Evolutionary conservation across 2,329 filamentous ascomycete genomes (phyloP).

Genomic region (Emergomyces orientalis): DNA sequence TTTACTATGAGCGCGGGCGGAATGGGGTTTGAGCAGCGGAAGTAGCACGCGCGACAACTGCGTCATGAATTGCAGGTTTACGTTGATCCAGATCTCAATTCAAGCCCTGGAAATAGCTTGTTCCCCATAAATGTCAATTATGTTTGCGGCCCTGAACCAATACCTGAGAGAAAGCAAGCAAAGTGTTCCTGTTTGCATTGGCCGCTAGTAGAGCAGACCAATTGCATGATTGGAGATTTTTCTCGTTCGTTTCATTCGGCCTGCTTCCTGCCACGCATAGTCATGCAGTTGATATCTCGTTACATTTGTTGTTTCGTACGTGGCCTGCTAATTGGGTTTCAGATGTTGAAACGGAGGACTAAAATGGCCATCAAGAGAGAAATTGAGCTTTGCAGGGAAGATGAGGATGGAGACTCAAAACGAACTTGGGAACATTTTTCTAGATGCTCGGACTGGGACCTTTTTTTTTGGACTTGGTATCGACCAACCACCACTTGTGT

Average conservation of each 20-base stretch:
- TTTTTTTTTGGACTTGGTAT: too few species aligned
- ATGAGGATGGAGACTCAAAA: too few species aligned
- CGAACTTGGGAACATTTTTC: too few species aligned
- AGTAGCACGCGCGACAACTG: conserved; percentile 42
- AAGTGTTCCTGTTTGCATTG: not conserved
- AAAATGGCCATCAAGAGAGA: too few species aligned
- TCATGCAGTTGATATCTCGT: not conserved
- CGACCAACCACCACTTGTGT: too few species aligned
- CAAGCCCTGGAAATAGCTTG: too few species aligned
- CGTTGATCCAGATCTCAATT: too few species aligned
- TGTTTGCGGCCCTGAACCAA: not conserved
- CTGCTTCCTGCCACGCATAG: not conserved
- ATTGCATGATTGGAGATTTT: not conserved
- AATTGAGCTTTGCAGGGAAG: too few species aligned
- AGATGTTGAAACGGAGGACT: too few species aligned
- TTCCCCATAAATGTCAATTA: not conserved
- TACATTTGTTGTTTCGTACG: not conserved
- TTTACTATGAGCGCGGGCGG: conserved; percentile 44
- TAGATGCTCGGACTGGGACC: too few species aligned
- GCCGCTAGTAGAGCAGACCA: not conserved
- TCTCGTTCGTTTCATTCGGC: too few species aligned
- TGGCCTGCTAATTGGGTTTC: too few species aligned
- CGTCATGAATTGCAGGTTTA: conserved; percentile 44
- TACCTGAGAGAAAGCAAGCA: not conserved
- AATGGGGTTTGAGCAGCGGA: conserved; percentile 34